Percentiles rank a stretch among this genome's conserved stretches.
Evolutionary conservation across 129 eudicot species (phyloP).

Genomic region (Rutidosis leptorrhynchoides): DNA sequence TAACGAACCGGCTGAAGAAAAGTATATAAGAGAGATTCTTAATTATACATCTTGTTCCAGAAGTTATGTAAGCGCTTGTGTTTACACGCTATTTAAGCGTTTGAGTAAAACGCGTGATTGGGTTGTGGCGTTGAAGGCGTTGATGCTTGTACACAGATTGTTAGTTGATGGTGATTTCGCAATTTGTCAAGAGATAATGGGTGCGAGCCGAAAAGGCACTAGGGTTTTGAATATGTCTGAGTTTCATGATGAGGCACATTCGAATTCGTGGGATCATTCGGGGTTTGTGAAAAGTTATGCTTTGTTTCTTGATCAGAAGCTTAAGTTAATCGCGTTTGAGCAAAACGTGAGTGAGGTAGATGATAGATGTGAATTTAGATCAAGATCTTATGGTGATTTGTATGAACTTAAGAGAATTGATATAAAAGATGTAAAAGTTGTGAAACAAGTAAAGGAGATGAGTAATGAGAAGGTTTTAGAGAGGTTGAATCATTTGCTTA

Average conservation of each 20-base stretch:
- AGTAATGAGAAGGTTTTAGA: conserved; percentile 48
- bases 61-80: conserved; percentile 45
- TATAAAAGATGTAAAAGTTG: conserved; percentile 24
- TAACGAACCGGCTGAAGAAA: conserved; percentile 53
- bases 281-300: conserved; percentile 62
- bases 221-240: conserved; percentile 67
- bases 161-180: conserved; percentile 47
- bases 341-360: conserved; percentile 40
- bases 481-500: conserved; percentile 49
- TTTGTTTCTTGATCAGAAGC: conserved; percentile 54
- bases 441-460: conserved; percentile 46
- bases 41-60: conserved; percentile 35
- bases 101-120: conserved; percentile 60
- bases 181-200: conserved; percentile 43
- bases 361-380: conserved; percentile 23
- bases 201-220: conserved; percentile 46
- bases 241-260: conserved; percentile 61
- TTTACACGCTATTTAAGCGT: conserved; percentile 44
- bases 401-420: conserved; percentile 32
- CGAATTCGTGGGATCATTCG: conserved; percentile 74
- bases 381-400: conserved; percentile 45
- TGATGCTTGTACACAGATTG: conserved; percentile 62
- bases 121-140: conserved; percentile 63
- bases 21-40: conserved; percentile 46
- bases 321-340: conserved; percentile 50